Base-by-base conservation (phyloP, 2,329 filamentous ascomycete species). In the Paramyrothecium roridum region DNA sequence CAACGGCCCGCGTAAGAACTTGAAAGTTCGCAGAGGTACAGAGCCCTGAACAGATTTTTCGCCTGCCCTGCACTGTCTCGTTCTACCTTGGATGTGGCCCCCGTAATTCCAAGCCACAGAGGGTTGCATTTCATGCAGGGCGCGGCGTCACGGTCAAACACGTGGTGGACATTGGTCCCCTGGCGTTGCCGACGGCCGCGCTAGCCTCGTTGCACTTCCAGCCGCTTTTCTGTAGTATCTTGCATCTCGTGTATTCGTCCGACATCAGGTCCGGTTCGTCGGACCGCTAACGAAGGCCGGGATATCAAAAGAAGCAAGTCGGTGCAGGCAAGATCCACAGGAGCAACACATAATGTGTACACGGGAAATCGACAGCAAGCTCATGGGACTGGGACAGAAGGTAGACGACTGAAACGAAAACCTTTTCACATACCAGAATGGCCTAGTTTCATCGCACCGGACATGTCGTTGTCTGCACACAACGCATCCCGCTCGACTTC, bases 381-480 rank as follows among this genome's bases (percentile, higher is more conserved):
- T 17, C n/a, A 13, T 19, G 13, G 12, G 12, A 43, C 6, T 30
- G 26, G 26, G 10, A n/a, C n/a, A n/a, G 33, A 37, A 37, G 16
- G 6, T 19, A 6, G 56, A 50, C 33, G 17, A 8, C 37, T 43
- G 48, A 20, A 23, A 26, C 23, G 17, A 17, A 53, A 51, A 43
- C 37, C 13, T 13, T 26, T 30, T 26, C 19, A 49, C 46, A 37
- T 48, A 48, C 40, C 17, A 22, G 3, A 52, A 47, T 26, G 62
- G 62, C 3, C 54, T 53, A 17, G 37, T 53, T 3, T 59, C 62
- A 20, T 64, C 62, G 16, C 62, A 64, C 4, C 62, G 62, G 8
- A 64, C 56, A 21, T 61, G 62, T 7, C 62, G 62, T 12, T 57
- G 60, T 21, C 62, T 59, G 34, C 62, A 64, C 0, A 60, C 61